Evolutionary conservation across 2,329 filamentous ascomycete species (phyloP).

Genomic region (Botrytis byssoidea): DNA sequence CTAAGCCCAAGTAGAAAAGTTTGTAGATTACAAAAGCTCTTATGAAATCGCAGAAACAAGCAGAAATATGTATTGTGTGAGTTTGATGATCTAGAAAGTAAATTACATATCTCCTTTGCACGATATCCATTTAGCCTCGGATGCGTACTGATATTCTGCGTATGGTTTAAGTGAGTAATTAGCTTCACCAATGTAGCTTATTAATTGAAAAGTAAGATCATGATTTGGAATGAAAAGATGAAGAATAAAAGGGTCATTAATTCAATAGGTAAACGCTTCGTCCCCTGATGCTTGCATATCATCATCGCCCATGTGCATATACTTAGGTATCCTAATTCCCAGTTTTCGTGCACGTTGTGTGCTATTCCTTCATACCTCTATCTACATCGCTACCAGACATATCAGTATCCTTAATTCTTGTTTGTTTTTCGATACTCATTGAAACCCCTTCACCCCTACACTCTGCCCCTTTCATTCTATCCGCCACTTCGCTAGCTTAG

Average conservation of each 20-base stretch:
- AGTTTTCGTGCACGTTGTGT: neutral
- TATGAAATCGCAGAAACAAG: too few relatives aligned
- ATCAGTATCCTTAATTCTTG: neutral
- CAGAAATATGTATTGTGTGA: neutral
- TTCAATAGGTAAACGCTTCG: neutral
- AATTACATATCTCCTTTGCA: neutral
- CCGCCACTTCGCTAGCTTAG: neutral
- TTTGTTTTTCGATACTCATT: neutral
- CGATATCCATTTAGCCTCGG: neutral
- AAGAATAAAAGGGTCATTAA: neutral
- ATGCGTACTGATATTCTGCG: neutral
- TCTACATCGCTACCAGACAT: neutral
- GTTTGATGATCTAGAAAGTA: neutral
- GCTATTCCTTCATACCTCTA: neutral
- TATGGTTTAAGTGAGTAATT: neutral
- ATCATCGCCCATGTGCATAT: neutral
- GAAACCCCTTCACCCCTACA: neutral
- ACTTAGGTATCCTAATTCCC: neutral
- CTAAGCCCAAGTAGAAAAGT: too few relatives aligned
- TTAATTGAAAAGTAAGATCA: neutral
- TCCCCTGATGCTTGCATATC: neutral
- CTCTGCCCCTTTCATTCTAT: neutral
- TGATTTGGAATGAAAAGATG: neutral
- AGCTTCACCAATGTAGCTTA: neutral
- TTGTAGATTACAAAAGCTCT: too few relatives aligned